phyloP scores from a whole-genome alignment of 176 grass and related monocot species.

The Oryza coarctata region DNA sequence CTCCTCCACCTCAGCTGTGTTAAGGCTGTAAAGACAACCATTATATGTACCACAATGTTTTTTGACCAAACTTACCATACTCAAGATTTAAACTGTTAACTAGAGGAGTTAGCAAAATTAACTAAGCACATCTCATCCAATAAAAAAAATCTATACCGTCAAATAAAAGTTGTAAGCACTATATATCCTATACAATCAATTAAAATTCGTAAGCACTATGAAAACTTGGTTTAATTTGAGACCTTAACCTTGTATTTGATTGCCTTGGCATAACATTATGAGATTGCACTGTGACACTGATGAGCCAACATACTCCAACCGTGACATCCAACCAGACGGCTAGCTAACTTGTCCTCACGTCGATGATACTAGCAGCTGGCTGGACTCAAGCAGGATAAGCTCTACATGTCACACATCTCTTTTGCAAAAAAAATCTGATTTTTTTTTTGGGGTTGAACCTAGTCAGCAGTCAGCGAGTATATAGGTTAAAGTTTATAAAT shows the following conservation, averaged over 20 bases:
- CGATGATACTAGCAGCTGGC: neutral
- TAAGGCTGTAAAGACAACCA: neutral
- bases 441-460: neutral
- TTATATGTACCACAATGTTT: too few species aligned
- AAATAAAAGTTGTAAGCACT: too few species aligned
- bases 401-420: neutral
- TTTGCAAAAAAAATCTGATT: neutral
- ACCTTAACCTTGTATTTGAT: neutral
- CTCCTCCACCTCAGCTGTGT: too few species aligned
- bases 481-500: neutral
- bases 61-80: too few species aligned
- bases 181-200: too few species aligned
- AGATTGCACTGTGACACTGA: neutral
- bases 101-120: too few species aligned
- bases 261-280: neutral
- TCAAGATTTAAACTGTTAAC: too few species aligned
- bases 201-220: too few species aligned
- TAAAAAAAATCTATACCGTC: too few species aligned
- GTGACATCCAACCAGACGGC: constrained; percentile 12
- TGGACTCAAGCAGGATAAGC: neutral
- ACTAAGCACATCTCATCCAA: too few species aligned
- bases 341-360: neutral
- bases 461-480: neutral
- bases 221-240: neutral
- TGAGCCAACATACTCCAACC: constrained; percentile 1